A percentile compares a stretch with the other conserved stretches of the same genome.
These are phyloP conservation scores for Amyloporia xantha DNA, from an alignment of 768 basidiomycete species.

Conservation along the genomic window DNA sequence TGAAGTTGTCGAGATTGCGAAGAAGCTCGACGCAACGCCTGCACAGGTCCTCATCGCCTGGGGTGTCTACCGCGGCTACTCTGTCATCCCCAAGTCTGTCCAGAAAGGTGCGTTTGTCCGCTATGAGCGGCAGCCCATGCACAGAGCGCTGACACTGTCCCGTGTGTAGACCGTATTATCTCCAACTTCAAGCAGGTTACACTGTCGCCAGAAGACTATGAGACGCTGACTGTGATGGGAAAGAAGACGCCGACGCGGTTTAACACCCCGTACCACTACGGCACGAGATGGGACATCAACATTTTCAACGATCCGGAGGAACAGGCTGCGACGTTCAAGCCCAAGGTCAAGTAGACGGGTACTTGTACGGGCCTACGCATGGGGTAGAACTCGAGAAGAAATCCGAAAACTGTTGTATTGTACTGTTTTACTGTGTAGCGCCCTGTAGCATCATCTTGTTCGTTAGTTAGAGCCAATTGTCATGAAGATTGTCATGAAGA, in stretches of 20 bases:
- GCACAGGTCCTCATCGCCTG: slow-evolving; percentile 84
- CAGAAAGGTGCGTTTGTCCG: slow-evolving; percentile 36
- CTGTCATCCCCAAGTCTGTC: slow-evolving; percentile 82
- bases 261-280: slow-evolving; percentile 60
- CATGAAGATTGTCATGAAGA: no score
- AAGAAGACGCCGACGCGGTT: slow-evolving; percentile 41
- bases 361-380: no score
- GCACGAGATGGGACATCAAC: slow-evolving; percentile 63
- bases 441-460: no score
- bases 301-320: slow-evolving; percentile 63
- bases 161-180: slow-evolving; percentile 45
- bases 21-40: slow-evolving; percentile 54
- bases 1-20: slow-evolving; percentile 54
- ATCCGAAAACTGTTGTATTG: no score
- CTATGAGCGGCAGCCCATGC: neutral
- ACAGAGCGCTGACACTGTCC: neutral
- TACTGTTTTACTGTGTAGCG: no score
- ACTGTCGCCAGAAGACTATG: slow-evolving; percentile 60
- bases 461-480: no score
- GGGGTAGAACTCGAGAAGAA: no score
- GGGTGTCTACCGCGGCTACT: slow-evolving; percentile 68
- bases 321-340: slow-evolving; percentile 25
- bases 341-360: slow-evolving; percentile 28
- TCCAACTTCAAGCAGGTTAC: slow-evolving; percentile 76
- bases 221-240: slow-evolving; percentile 48